Evolutionary conservation across 2,329 filamentous ascomycete species (phyloP).

Genomic region (Colletotrichum eremochloae): DNA sequence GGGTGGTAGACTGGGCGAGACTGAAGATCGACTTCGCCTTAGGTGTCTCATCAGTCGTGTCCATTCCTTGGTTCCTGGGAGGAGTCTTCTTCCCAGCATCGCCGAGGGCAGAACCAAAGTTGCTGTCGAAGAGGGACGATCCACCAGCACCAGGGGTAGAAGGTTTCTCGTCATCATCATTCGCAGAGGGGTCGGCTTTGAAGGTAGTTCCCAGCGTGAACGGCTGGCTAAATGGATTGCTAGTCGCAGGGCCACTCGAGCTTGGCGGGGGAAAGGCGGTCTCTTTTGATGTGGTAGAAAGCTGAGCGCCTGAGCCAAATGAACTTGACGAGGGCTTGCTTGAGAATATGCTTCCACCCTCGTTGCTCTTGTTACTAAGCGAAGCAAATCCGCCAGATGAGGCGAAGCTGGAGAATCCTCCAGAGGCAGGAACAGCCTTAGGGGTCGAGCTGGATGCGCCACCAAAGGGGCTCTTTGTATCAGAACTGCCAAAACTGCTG

Average conservation of each 20-base stretch:
- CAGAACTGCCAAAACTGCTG: slow-evolving; percentile 55
- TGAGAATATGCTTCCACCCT: slow-evolving; percentile 54
- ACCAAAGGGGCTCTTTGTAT: slow-evolving; percentile 56
- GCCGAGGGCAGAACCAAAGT: slow-evolving; percentile 71
- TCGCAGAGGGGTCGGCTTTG: slow-evolving; percentile 71
- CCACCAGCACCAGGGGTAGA: slow-evolving; percentile 56
- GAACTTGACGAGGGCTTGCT: slow-evolving; percentile 54
- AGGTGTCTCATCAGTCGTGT: slow-evolving; percentile 52
- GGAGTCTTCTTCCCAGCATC: slow-evolving; percentile 58
- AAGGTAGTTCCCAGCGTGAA: slow-evolving; percentile 80
- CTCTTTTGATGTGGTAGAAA: slow-evolving; percentile 52
- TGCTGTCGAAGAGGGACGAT: slow-evolving; percentile 70
- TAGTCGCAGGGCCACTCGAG: slow-evolving; percentile 44
- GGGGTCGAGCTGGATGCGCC: slow-evolving; percentile 46
- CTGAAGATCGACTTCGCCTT: slow-evolving; percentile 51
- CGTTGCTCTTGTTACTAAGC: slow-evolving; percentile 54
- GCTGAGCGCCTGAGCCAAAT: slow-evolving; percentile 49
- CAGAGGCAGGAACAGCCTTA: slow-evolving; percentile 51
- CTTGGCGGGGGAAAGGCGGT: slow-evolving; percentile 56
- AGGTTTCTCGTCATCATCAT: slow-evolving; percentile 69
- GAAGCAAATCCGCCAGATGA: slow-evolving; percentile 68
- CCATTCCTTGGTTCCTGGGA: slow-evolving; percentile 68
- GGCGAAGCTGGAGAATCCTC: slow-evolving; percentile 66
- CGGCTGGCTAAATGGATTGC: slow-evolving; percentile 53
- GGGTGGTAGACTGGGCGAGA: slow-evolving; percentile 57